Base-by-base conservation (phyloP, 768 basidiomycete genomes). In the Cystofilobasidium capitatum region DNA sequence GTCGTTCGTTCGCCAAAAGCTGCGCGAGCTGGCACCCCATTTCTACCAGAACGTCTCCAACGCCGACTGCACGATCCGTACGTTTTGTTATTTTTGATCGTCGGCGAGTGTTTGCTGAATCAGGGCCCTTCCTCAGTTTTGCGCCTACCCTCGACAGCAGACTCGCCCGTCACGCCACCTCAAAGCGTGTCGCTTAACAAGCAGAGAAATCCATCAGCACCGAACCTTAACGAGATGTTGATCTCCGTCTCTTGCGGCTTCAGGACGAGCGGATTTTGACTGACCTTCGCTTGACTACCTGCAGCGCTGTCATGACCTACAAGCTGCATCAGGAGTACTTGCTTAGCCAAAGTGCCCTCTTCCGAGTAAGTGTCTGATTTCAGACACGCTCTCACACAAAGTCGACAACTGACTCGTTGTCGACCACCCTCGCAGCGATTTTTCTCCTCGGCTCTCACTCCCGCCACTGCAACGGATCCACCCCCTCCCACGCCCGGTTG, bases 291-390 rank as follows among this genome's bases (percentile, higher is more conserved):
- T n/a, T n/a, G n/a, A n/a, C n/a, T 39, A 10, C 24, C 24, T 42
- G 13, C 22, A 66, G 64, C 33, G 26, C 42, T 22, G 64, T 65
- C 16, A 42, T 57, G 3, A 47, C 57, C 20, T 65, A 47, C 57
- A n/a, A 58, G 12, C 57, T 58, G 14, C 55, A 65, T 42, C 33
- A n/a, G 6, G 55, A 65, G 3, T 58, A 65, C 55, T 31, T 58
- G 29, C 20, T 10, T 14, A 33, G 29, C 13, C 55, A 58, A 24
- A 42, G 39, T 31, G 5, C 57, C 1, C 64, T 65, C 7, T 65
- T 65, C 20, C 40, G 44, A n/a, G 40, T 5, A 62, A 40, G 24
- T 40, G n/a, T n/a, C n/a, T n/a, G n/a, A n/a, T n/a, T 42, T 42
- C 40, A 10, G 40, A 10, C 40, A 42, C 40, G 40, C 10, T 20